Base-by-base conservation (phyloP, 31 red algal species). In the Bonnemaisonia californica region DNA sequence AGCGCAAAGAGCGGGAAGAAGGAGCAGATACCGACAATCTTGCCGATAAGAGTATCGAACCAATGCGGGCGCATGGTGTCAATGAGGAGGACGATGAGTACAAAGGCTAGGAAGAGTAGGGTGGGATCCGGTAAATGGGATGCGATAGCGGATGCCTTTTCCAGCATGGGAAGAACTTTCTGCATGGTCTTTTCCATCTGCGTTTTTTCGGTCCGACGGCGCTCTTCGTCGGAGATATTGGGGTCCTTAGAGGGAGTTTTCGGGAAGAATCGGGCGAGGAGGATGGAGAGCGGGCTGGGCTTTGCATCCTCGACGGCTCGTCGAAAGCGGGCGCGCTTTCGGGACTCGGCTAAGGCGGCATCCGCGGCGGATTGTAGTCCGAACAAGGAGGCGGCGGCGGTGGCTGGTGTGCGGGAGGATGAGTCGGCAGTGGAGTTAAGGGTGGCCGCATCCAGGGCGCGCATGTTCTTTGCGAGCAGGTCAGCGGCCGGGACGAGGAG, bases 401-500 rank as follows among this genome's bases (percentile, higher is more conserved):
- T 56, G 57, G 11, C 24, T 63, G 54, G n/a, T 24, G 4, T 37
- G 47, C 31, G 74, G 76, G n/a, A 24, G 48, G 68, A 62, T 21
- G 48, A 47, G 36, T n/a, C 24, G 3, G 74, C 41, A 24, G 33
- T 26, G 29, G 65, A 12, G 41, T 27, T 7, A 54, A 29, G 45
- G 19, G 39, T 58, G 24, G 34, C 18, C 26, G 80, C 31, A 40
- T 80, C 88, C 42, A 61, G 54, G 1, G 88, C 71, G 51, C 71
- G 73, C 71, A 62, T 57, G 80, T 79, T 79, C 63, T 78, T 83
- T 42, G 88, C 88, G 33, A 91, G 71, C 16, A 79, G 77, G 60
- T 91, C 79, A 19, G 88, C 80, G 40, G 88, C 88, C 35, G 88
- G 79, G 62, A 79, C 88, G 31, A 81, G 76, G 35, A 89, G 76